These are phyloP conservation scores for Oryza rufipogon DNA, from an alignment of 176 grass and related monocot species.

Conservation along the genomic window DNA sequence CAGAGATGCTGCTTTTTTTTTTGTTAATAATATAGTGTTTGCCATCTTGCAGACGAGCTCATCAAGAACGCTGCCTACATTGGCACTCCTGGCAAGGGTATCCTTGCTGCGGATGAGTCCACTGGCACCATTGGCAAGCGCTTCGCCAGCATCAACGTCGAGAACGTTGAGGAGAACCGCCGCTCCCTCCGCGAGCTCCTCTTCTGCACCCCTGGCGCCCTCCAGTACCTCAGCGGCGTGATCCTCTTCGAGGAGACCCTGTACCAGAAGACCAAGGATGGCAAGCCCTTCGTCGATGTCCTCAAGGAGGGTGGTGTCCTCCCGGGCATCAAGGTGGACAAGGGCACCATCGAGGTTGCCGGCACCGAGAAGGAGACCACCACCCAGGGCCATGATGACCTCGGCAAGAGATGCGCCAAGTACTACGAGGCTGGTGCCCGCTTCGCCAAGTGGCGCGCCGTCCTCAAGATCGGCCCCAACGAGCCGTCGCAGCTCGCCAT, in stretches of 20 bases:
- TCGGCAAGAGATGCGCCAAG: neutral
- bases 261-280: neutral
- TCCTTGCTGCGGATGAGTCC: neutral
- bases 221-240: neutral
- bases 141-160: neutral
- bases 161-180: neutral
- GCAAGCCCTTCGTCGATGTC: conserved; percentile 2
- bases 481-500: neutral
- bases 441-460: neutral
- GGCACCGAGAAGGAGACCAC: neutral
- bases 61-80: conserved; percentile 3
- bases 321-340: neutral
- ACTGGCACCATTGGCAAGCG: neutral
- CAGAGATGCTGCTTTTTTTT: neutral
- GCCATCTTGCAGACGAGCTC: neutral
- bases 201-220: neutral
- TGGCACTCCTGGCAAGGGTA: neutral
- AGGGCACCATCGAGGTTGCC: neutral
- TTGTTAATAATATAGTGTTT: neutral
- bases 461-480: neutral
- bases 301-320: neutral
- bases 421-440: neutral
- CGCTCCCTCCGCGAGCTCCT: neutral
- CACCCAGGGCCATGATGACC: neutral
- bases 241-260: conserved; percentile 19